Evolutionary conservation across 352 stramenopile genomes (phyloP).

Genomic region (Pythium diclinum): DNA sequence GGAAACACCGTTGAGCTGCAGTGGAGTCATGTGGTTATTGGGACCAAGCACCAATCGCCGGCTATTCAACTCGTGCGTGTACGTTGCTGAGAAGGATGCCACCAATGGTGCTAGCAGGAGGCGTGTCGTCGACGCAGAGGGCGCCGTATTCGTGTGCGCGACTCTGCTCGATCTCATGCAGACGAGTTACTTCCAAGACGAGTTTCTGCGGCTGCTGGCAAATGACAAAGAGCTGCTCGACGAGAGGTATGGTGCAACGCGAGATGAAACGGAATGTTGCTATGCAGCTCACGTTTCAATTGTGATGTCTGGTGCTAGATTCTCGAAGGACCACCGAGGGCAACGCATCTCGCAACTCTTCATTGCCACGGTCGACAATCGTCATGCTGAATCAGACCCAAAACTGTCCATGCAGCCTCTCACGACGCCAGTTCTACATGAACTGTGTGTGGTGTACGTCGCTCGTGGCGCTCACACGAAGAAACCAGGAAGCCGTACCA

Average conservation of each 20-base stretch:
- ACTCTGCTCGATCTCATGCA: slow-evolving; percentile 11
- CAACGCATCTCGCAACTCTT: slow-evolving; percentile 6
- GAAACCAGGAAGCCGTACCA: not conserved
- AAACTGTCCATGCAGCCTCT: not conserved
- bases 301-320: not conserved
- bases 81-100: not conserved
- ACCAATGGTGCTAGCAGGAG: not conserved
- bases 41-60: not conserved
- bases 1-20: slow-evolving; percentile 8
- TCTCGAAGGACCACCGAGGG: not conserved
- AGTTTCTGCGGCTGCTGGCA: slow-evolving; percentile 5
- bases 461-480: slow-evolving; percentile 5
- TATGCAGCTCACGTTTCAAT: not conserved
- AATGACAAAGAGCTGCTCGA: slow-evolving; percentile 12
- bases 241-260: not conserved
- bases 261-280: not conserved
- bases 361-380: not conserved
- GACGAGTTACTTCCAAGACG: slow-evolving; percentile 4
- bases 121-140: not conserved
- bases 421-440: not conserved
- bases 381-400: not conserved
- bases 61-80: slow-evolving; percentile 6
- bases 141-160: slow-evolving; percentile 2
- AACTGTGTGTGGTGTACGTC: slow-evolving; percentile 18
- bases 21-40: slow-evolving; percentile 7